phyloP scores from a whole-genome alignment of 306 rosid genomes.

The Astragalus glycyphyllos region DNA sequence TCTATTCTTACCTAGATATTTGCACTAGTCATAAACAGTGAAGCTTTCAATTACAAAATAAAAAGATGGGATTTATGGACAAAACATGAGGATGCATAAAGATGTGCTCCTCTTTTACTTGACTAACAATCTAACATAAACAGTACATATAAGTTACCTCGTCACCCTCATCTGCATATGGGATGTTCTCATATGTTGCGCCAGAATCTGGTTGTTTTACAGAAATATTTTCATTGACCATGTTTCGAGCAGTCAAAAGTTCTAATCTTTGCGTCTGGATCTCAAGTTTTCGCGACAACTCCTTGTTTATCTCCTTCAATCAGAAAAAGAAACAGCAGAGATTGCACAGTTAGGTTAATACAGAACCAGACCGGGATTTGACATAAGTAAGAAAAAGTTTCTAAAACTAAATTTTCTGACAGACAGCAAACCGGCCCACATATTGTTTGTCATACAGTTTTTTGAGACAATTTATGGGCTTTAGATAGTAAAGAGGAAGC shows the following conservation, averaged over 20 bases:
- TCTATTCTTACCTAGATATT: slow-evolving; percentile 1
- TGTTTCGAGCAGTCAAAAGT: slow-evolving; percentile 87
- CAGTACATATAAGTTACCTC: slow-evolving; percentile 62
- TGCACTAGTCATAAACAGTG: background rate
- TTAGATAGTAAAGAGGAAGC: background rate
- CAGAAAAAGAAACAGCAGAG: slow-evolving; percentile 42
- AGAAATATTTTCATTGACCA: slow-evolving; percentile 67
- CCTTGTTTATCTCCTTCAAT: slow-evolving; percentile 82
- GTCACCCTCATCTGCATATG: slow-evolving; percentile 93
- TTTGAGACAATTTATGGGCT: background rate
- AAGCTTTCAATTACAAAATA: slow-evolving; percentile 15
- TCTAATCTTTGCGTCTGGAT: slow-evolving; percentile 96
- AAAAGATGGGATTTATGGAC: background rate
- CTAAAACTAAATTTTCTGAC: slow-evolving; percentile 13
- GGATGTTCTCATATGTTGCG: slow-evolving; percentile 54
- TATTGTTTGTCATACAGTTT: background rate
- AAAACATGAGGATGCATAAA: slow-evolving; percentile 18
- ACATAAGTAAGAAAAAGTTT: background rate
- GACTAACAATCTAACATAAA: background rate
- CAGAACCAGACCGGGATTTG: slow-evolving; percentile 4
- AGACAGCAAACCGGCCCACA: background rate
- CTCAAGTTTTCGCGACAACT: slow-evolving; percentile 83
- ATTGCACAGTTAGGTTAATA: slow-evolving; percentile 25
- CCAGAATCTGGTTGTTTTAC: slow-evolving; percentile 62
- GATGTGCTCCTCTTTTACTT: slow-evolving; percentile 1